Evolutionary conservation across 257 asterid species (phyloP), one percentile per base, ranked within the genome.

Genomic region (Scutellaria galericulata): DNA sequence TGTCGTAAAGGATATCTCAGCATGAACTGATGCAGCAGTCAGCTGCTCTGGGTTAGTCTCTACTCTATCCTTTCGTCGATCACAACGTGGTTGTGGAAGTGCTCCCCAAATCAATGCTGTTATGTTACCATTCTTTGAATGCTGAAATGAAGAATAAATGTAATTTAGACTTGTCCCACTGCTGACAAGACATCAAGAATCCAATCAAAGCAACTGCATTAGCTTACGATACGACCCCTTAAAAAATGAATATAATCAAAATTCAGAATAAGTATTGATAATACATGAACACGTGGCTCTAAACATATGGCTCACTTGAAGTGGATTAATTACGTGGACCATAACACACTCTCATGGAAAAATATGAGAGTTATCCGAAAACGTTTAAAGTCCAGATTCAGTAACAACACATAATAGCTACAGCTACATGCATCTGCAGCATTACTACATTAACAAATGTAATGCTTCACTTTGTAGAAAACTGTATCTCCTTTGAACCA

Each of bases 11-110:
- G 98, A 90, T 95, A 92, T 95, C 87, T 95, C 99, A 42, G 99
- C 98, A 72, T 89, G 91, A 76, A 80, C 87, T 54, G 98, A 90
- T 71, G 99, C 99, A 27, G 99, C 99, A 47, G 99, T 95, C 79
- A 95, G 86, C 88, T 95, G 99, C 78, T 95, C 99, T 0, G 99
- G 99, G 72, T 95, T 95, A 51, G 99, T 95, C 85, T 95, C 99
- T 39, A 95, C 99, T 74, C 98, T 87, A 77, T 95, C 99, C 84
- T 92, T 95, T 77, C 78, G 86, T 63, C 99, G 86, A 84, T 95
- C 99, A 39, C 88, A 88, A 41, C 99, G 99, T 46, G 98, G 99
- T 70, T 95, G 99, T 7, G 98, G 99, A 76, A 95, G 86, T 42
- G 98, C 99, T 75, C 88, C 97, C 99, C 99, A 95, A 77, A 95